These are phyloP conservation scores for Pythium myriotylum DNA, from an alignment of 352 stramenopile genomes.

Conservation along the genomic window DNA sequence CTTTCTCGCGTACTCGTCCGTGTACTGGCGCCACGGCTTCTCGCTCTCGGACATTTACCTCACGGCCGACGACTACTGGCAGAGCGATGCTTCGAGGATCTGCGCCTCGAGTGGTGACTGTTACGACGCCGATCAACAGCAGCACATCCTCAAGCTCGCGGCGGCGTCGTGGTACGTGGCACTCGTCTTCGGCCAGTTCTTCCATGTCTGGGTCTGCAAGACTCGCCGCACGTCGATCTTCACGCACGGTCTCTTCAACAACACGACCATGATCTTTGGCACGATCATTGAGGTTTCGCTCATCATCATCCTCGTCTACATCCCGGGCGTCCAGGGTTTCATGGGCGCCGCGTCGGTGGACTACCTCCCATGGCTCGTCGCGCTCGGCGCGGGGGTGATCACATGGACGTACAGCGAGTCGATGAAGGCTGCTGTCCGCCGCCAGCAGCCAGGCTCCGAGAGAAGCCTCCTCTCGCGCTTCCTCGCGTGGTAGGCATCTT, in stretches of 20 bases:
- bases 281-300: slow-evolving; percentile 42
- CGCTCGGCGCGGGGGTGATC: slow-evolving; percentile 32
- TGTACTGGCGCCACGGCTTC: slow-evolving; percentile 43
- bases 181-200: slow-evolving; percentile 81
- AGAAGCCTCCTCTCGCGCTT: slow-evolving; percentile 6
- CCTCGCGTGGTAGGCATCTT: slow-evolving; percentile 4
- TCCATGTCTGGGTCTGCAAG: slow-evolving; percentile 86
- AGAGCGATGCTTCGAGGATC: slow-evolving; percentile 21
- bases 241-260: slow-evolving; percentile 75
- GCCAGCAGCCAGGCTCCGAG: not conserved
- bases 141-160: slow-evolving; percentile 54
- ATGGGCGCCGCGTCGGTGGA: slow-evolving; percentile 38
- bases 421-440: slow-evolving; percentile 30
- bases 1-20: slow-evolving; percentile 35
- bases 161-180: slow-evolving; percentile 73
- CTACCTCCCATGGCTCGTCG: slow-evolving; percentile 56
- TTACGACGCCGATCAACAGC: slow-evolving; percentile 46
- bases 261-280: slow-evolving; percentile 73
- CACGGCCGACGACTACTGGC: slow-evolving; percentile 38
- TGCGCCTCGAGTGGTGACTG: slow-evolving; percentile 32
- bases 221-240: slow-evolving; percentile 74
- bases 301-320: slow-evolving; percentile 50
- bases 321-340: slow-evolving; percentile 44
- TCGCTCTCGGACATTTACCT: slow-evolving; percentile 47
- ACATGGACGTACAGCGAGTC: slow-evolving; percentile 45